Evolutionary conservation across 495 filamentous ascomycete species (phyloP).

Genomic region (Rhizodiscina lignyota): DNA sequence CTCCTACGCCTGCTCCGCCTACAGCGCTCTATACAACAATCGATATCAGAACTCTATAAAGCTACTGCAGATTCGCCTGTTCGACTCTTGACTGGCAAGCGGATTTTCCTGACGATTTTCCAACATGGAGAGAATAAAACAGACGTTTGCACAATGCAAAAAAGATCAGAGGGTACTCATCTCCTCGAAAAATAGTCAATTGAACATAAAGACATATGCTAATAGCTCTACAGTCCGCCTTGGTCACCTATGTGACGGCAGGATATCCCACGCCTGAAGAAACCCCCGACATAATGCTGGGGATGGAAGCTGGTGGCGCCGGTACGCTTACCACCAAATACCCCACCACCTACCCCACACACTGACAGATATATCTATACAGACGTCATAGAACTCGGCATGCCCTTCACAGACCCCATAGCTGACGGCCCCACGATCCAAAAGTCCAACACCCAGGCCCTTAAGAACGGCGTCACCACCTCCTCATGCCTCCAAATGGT

Average conservation of each 20-base stretch:
- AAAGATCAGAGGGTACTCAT: slow-evolving; percentile 40
- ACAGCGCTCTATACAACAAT: no score
- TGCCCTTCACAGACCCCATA: slow-evolving; percentile 97
- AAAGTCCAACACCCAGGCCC: slow-evolving; percentile 39
- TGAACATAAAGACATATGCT: not conserved
- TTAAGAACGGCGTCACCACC: slow-evolving; percentile 78
- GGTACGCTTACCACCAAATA: slow-evolving; percentile 36
- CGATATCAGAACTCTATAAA: no score
- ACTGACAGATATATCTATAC: slow-evolving; percentile 10
- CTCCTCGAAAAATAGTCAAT: not conserved
- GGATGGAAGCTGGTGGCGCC: slow-evolving; percentile 83
- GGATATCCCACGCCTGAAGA: slow-evolving; percentile 76
- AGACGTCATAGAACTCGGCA: slow-evolving; percentile 73
- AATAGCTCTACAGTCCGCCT: slow-evolving; percentile 36
- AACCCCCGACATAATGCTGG: slow-evolving; percentile 68
- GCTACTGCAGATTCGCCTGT: no score
- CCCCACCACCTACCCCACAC: not conserved
- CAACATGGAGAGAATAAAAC: slow-evolving; percentile 62
- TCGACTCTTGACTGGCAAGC: no score
- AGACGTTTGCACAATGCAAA: slow-evolving; percentile 80
- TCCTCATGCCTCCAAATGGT: slow-evolving; percentile 62
- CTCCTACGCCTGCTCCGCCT: no score
- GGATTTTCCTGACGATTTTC: no score
- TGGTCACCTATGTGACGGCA: slow-evolving; percentile 93
- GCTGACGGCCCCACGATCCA: slow-evolving; percentile 92